Conservation (phyloP, 305 asterid genomes). For the Rubia balearica region DNA sequence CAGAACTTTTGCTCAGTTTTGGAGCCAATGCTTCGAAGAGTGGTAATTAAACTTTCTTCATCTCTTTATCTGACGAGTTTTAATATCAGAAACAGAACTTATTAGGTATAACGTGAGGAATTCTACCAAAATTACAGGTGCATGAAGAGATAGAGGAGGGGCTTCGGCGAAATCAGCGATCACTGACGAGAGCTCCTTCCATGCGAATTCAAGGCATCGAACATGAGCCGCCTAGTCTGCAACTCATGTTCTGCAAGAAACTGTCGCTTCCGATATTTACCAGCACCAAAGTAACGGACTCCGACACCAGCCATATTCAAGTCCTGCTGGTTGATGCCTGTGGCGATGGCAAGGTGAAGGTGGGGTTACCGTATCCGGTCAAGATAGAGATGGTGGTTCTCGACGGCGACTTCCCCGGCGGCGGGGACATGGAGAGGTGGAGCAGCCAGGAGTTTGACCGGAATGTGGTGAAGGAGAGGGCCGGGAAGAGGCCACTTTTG, state of each 20-base stretch:
- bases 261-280: slow-evolving; percentile 57
- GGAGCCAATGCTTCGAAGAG: slow-evolving; percentile 75
- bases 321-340: slow-evolving; percentile 29
- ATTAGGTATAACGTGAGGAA: neutral
- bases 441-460: slow-evolving; percentile 30
- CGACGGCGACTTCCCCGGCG: slow-evolving; percentile 52
- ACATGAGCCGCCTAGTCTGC: slow-evolving; percentile 27
- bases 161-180: slow-evolving; percentile 27
- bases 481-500: slow-evolving; percentile 57
- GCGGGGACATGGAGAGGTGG: slow-evolving; percentile 27
- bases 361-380: slow-evolving; percentile 21
- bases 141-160: slow-evolving; percentile 58
- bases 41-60: slow-evolving; percentile 31
- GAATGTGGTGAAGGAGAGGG: slow-evolving; percentile 44
- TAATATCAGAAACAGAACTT: neutral
- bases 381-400: slow-evolving; percentile 52
- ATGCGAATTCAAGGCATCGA: slow-evolving; percentile 30
- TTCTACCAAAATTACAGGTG: slow-evolving; percentile 27
- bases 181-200: slow-evolving; percentile 35
- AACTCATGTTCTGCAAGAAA: slow-evolving; percentile 28
- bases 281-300: slow-evolving; percentile 39
- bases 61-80: neutral
- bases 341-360: neutral
- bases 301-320: slow-evolving; percentile 34
- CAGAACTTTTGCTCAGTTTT: slow-evolving; percentile 48